These are phyloP conservation scores for Solanum boliviense DNA, from an alignment of 257 asterid genomes.

Conservation along the genomic window DNA sequence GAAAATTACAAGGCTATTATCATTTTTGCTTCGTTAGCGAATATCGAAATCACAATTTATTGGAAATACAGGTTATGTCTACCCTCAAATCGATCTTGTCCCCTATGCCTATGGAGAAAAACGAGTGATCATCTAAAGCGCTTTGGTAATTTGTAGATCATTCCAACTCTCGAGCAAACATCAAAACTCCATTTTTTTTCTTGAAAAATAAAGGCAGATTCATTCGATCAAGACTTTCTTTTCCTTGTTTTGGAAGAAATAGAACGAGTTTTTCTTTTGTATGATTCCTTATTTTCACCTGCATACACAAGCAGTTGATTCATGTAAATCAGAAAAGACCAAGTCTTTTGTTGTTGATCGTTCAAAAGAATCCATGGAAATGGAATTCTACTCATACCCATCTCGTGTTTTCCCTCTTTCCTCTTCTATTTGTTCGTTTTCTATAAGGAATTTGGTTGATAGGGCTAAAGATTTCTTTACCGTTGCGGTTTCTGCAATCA, in stretches of 20 bases:
- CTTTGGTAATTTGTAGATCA: neutral
- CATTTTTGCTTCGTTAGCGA: neutral
- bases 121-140: neutral
- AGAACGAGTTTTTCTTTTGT: neutral
- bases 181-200: neutral
- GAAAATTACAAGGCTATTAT: too few species aligned
- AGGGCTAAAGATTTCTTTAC: constrained; percentile 47
- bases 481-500: constrained; percentile 40
- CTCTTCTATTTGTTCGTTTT: constrained; percentile 40
- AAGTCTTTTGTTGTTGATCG: neutral
- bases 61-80: neutral
- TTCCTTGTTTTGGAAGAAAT: too few species aligned
- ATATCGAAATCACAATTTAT: neutral
- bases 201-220: neutral
- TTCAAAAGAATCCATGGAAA: constrained; percentile 7
- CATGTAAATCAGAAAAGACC: neutral
- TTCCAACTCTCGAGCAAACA: neutral
- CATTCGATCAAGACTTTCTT: neutral
- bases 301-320: neutral
- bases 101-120: neutral
- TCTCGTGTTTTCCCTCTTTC: constrained; percentile 42
- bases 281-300: neutral
- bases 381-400: constrained; percentile 74
- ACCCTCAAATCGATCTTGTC: too few species aligned
- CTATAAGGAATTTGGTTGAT: constrained; percentile 25